phyloP scores from a whole-genome alignment of 495 filamentous ascomycete species.

The Delitschia confertaspora region DNA sequence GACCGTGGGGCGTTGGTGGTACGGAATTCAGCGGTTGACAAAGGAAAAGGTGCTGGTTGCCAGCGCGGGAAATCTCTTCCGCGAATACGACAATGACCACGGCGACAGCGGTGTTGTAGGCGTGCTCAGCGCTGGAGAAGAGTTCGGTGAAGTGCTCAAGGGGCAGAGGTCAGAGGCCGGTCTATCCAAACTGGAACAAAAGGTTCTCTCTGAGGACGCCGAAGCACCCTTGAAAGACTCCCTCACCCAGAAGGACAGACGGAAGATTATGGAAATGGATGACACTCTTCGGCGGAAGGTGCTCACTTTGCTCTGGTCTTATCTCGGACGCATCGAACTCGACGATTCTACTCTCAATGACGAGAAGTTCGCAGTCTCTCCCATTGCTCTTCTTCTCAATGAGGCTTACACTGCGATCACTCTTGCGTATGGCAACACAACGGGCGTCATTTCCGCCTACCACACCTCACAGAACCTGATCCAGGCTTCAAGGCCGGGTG shows the following conservation, averaged over 20 bases:
- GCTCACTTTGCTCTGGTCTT: slow-evolving; percentile 88
- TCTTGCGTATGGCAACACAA: slow-evolving; percentile 76
- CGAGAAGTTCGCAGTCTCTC: slow-evolving; percentile 71
- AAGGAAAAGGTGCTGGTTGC: slow-evolving; percentile 86
- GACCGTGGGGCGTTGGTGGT: slow-evolving; percentile 96
- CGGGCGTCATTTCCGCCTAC: slow-evolving; percentile 75
- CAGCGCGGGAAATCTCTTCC: slow-evolving; percentile 88
- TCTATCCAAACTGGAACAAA: slow-evolving; percentile 70
- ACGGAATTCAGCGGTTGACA: slow-evolving; percentile 83
- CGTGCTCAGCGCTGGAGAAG: slow-evolving; percentile 72
- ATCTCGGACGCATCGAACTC: slow-evolving; percentile 75
- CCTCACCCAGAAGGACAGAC: slow-evolving; percentile 59
- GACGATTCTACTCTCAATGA: slow-evolving; percentile 62
- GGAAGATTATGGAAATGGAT: slow-evolving; percentile 59
- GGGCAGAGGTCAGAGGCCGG: slow-evolving; percentile 66
- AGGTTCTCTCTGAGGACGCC: slow-evolving; percentile 53
- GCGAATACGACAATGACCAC: slow-evolving; percentile 76
- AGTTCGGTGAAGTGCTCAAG: slow-evolving; percentile 64
- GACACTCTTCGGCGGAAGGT: slow-evolving; percentile 69
- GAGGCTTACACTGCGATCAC: slow-evolving; percentile 80
- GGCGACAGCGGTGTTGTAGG: slow-evolving; percentile 69
- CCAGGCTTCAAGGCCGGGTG: slow-evolving; percentile 74
- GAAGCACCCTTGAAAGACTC: slow-evolving; percentile 44
- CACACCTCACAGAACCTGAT: slow-evolving; percentile 73
- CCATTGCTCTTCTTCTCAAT: slow-evolving; percentile 73